Percentiles rank a stretch among this genome's conserved stretches.
Evolutionary conservation across 2,329 filamentous ascomycete species (phyloP).

Genomic region (Shiraia bambusicola): DNA sequence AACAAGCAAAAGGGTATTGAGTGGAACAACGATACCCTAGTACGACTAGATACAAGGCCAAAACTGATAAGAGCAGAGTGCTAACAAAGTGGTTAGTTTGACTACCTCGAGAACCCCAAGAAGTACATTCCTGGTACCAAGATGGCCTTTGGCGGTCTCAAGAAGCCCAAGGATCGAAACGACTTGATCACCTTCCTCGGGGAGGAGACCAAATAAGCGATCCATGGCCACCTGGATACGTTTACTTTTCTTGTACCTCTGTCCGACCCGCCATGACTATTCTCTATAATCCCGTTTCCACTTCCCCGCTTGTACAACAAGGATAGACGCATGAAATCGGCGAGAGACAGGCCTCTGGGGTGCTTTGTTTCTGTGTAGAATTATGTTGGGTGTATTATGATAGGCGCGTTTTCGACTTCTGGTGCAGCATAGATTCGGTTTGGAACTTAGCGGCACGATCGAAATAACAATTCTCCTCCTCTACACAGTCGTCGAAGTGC

Average conservation of each 20-base stretch:
- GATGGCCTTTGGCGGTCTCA: conserved; percentile 99
- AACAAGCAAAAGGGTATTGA: conserved; percentile 95
- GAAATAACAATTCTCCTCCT: conserved; percentile 43
- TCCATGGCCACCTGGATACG: conserved; percentile 24
- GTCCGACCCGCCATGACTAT: conserved; percentile 29
- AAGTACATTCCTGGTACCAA: conserved; percentile 99
- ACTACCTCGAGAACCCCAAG: conserved; percentile 99
- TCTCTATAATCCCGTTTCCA: conserved; percentile 28
- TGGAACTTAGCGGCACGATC: conserved; percentile 39
- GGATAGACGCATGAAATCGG: conserved; percentile 45
- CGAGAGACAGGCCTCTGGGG: conserved; percentile 22
- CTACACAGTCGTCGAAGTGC: conserved; percentile 1
- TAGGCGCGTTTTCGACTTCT: conserved; percentile 34
- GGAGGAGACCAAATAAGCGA: conserved; percentile 67
- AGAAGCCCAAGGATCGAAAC: conserved; percentile 99
- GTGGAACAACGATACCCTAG: conserved; percentile 84
- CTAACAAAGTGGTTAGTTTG: conserved; percentile 63
- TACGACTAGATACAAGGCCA: conserved; percentile 47
- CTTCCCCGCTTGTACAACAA: conserved; percentile 41
- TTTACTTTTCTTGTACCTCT: conserved; percentile 3
- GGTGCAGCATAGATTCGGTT: conserved; percentile 39
- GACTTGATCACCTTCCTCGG: conserved; percentile 89
- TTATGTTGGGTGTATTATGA: conserved; percentile 40
- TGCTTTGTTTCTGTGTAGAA: conserved; percentile 34
- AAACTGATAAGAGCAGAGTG: neutral